Evolutionary conservation across 768 basidiomycete species (phyloP), one percentile per base, ranked within the genome.

Genomic region (Exidia glandulosa): DNA sequence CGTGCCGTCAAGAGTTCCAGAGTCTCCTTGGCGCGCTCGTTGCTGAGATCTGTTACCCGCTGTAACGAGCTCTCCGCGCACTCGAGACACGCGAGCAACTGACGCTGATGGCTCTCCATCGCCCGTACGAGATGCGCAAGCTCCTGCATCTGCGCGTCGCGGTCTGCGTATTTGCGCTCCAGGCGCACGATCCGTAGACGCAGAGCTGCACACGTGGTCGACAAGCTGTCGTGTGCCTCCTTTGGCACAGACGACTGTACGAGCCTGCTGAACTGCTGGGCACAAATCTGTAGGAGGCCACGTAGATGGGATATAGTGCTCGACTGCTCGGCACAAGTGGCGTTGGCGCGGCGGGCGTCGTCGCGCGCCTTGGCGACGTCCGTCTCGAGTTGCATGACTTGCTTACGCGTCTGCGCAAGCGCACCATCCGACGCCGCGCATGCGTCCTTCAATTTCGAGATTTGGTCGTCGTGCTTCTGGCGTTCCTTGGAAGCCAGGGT

Each of bases 121-220:
- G 50, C 25, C 14, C 85, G 82, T 64, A 86, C 75, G 45, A 89
- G 77, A 61, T 80, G 72, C 1, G 82, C 81, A 7, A 90, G 72
- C 62, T 88, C 86, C 13, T 74, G 69, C 25, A 86, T 84, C 66
- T 89, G 86, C 19, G 72, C 81, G 59, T 88, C 83, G 3, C 85
- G 75, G 65, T 85, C 86, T 41, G 80, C 81, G 14, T 88, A 73
- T 68, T 85, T 87, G 61, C 87, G 81, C 64, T 86, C 82, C 13
- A 88, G 71, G 31, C 86, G 82, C 30, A 76, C 69, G 29, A 74
- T 70, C 7, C 74, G 77, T 10, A 80, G 63, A 59, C 77, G 77
- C 32, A 77, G 61, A 3, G 68, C 63, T 2, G 70, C 59, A 60
- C 78, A 70, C 31, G 77, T 73, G 14, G 14, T 31, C 25, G 50